Conservation (phyloP, 164 flowering plant species). For the Stephania cephalantha region DNA sequence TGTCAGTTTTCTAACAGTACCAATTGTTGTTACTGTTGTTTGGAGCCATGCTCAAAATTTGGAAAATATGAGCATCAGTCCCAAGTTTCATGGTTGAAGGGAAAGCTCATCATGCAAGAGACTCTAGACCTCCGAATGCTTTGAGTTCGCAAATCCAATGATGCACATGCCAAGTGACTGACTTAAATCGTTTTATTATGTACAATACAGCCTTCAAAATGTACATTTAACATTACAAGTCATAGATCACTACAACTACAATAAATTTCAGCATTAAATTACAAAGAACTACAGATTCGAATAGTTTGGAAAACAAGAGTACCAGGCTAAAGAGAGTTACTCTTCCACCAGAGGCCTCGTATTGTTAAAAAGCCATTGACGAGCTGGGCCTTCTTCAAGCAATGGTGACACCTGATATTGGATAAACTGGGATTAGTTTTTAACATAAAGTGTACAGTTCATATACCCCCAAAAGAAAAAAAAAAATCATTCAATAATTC, state of each 20-base stretch:
- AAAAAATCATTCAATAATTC: too few species aligned
- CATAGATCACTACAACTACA: background rate
- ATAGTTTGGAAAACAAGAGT: background rate
- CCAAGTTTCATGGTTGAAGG: background rate
- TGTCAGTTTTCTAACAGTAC: too few species aligned
- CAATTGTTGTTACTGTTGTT: background rate
- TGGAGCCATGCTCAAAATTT: background rate
- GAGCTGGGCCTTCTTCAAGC: slow-evolving; percentile 65
- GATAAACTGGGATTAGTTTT: background rate
- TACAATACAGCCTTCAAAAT: background rate
- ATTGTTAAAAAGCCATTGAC: slow-evolving; percentile 82
- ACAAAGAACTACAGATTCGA: background rate
- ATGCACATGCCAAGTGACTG: background rate
- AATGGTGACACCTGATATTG: slow-evolving; percentile 69
- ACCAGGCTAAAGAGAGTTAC: slow-evolving; percentile 4
- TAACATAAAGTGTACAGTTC: background rate
- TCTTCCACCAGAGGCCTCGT: slow-evolving; percentile 52
- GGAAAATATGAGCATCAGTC: background rate
- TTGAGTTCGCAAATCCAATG: background rate
- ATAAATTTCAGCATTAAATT: background rate
- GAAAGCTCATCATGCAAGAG: background rate
- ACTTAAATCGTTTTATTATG: background rate
- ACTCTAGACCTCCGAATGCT: background rate
- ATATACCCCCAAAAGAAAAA: too few species aligned
- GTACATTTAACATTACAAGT: background rate